Base-by-base conservation (phyloP, 1,284 basidiomycete species). In the Puccinia brachypodii region DNA sequence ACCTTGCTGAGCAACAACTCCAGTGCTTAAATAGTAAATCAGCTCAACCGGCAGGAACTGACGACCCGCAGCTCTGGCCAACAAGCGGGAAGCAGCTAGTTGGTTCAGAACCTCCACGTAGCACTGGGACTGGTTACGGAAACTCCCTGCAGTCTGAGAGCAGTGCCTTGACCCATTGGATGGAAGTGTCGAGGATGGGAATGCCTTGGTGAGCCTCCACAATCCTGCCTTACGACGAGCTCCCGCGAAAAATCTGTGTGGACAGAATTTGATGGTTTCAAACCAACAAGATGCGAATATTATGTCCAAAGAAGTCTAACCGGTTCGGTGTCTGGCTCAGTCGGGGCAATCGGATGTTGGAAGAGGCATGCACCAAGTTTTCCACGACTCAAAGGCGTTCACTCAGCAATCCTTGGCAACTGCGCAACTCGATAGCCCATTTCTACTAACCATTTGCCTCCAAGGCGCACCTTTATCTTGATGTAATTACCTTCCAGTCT, bases 61-160 rank as follows among this genome's bases (percentile, higher is more conserved):
- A 14, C 44, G 64, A 68, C 64, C 64, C 42, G 38, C 14, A 68
- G n/a, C 64, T 28, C 28, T 28, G n/a, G 6, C 7, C 19, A 25
- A 25, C 28, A 11, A 25, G 22, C 38, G 64, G 64, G 25, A 40
- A 28, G 25, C 40, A 68, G 25, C 13, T 44, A 44, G n/a, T n/a
- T 44, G n/a, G 64, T 13, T 68, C 14, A 4, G 28, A 44, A 44
- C 16, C 16, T 28, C 40, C n/a, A n/a, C n/a, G n/a, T 68, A 28
- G 19, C 38, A 44, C 44, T 44, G 22, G 11, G 25, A 19, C 64
- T 44, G 64, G 40, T 42, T 2, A 68, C 14, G 40, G 13, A 22
- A 44, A n/a, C n/a, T 42, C 19, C 19, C 64, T 44, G 64, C 64
- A 44, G 40, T 68, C 64, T 68, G 64, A 68, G 64, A n/a, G 40